phyloP scores from a whole-genome alignment of 1,284 basidiomycete species.

The Cryptococcus jaspeensis region DNA sequence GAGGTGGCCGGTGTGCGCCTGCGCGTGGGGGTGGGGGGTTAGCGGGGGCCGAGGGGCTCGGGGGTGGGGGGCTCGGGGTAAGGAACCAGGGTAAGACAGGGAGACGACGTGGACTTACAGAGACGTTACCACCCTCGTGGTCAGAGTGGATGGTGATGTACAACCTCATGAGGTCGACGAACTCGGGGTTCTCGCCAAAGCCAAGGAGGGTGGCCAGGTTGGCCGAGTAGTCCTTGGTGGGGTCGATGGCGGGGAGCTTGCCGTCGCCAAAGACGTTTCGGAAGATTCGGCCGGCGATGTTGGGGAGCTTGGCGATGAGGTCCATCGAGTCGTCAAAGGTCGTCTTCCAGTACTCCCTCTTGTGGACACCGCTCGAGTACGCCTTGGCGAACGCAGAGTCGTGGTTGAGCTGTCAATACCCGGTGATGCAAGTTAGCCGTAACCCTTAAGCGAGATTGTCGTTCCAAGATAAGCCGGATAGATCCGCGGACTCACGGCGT shows the following conservation, averaged over 20 bases:
- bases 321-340: conserved; percentile 97
- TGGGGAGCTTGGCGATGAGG: conserved; percentile 95
- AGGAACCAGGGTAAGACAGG: background rate
- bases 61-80: too few species aligned
- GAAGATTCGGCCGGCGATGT: conserved; percentile 95
- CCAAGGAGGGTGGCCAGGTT: conserved; percentile 92
- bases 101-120: conserved; percentile 50
- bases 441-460: too few species aligned
- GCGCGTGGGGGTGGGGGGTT: too few species aligned
- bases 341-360: conserved; percentile 96
- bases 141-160: conserved; percentile 99
- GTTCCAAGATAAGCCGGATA: conserved; percentile 8
- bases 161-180: conserved; percentile 91
- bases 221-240: conserved; percentile 85
- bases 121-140: conserved; percentile 98
- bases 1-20: conserved; percentile 88
- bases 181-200: conserved; percentile 82
- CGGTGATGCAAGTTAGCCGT: conserved; percentile 4
- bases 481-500: conserved; percentile 64
- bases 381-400: conserved; percentile 96
- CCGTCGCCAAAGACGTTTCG: conserved; percentile 85
- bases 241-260: conserved; percentile 85
- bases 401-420: conserved; percentile 72
- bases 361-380: conserved; percentile 87
- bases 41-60: too few species aligned